Percentiles rank a stretch among this genome's conserved stretches.
phyloP scores from a whole-genome alignment of 148 eudicot species.

The Talinum fruticosum region DNA sequence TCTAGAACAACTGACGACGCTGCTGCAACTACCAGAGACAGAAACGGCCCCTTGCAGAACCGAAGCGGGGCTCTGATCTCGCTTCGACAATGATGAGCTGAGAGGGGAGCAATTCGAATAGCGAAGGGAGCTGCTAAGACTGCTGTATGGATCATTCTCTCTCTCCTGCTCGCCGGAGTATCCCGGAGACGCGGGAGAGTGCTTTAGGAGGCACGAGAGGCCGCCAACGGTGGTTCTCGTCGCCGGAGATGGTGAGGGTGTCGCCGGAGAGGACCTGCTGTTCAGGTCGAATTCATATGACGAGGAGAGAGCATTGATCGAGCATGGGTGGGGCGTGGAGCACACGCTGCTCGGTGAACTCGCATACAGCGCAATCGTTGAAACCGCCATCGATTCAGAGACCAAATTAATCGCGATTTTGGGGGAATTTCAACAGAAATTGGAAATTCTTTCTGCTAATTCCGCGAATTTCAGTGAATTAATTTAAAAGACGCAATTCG shows the following conservation, averaged over 20 bases:
- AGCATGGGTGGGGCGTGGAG: slow-evolving; percentile 52
- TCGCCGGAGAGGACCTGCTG: slow-evolving; percentile 45
- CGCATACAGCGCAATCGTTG: slow-evolving; percentile 76
- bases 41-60: slow-evolving; percentile 65
- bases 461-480: not conserved
- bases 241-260: slow-evolving; percentile 49
- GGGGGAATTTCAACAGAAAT: not conserved
- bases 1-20: slow-evolving; percentile 36
- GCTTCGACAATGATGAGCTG: slow-evolving; percentile 49
- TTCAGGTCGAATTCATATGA: slow-evolving; percentile 56
- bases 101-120: slow-evolving; percentile 27
- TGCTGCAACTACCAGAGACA: slow-evolving; percentile 23
- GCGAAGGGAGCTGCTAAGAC: slow-evolving; percentile 51
- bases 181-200: slow-evolving; percentile 36
- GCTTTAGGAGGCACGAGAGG: slow-evolving; percentile 49
- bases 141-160: slow-evolving; percentile 33
- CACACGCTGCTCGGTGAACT: slow-evolving; percentile 69
- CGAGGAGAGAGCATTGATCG: slow-evolving; percentile 52
- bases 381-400: slow-evolving; percentile 59
- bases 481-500: not conserved
- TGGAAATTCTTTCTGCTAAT: not conserved
- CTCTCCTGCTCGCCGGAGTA: slow-evolving; percentile 51
- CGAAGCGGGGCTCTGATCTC: slow-evolving; percentile 87
- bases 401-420: not conserved
- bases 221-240: slow-evolving; percentile 47